Base-by-base conservation (phyloP, 1,139 yeast genomes). In the Yamadazyma triangularis region DNA sequence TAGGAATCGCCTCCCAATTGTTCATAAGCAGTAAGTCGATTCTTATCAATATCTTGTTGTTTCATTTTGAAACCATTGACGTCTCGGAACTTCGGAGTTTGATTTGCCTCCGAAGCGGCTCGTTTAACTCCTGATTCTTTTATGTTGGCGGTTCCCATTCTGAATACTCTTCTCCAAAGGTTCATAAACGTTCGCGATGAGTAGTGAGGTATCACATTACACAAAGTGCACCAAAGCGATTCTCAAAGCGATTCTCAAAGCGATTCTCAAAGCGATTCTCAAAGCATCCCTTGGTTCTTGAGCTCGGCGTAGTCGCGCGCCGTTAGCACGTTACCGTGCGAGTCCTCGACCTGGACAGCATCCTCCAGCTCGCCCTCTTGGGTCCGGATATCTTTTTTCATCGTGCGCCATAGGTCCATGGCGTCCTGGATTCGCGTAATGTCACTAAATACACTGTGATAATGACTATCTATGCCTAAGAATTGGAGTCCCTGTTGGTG, bases 281-380 rank as follows among this genome's bases (percentile, higher is more conserved):
- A n/a, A n/a, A n/a, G n/a, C n/a, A n/a, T 61, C 0, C 96, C 96
- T 55, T 89, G 97, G 41, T 75, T 80, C 56, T 86, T 84, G 50
- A 89, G 67, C 45, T 89, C 96, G 24, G 79, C 67, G 56, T 85
- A 89, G 27, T 87, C 91, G 46, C 77, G 75, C 42, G 79, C 81
- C 21, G 83, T 73, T 94, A 91, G 83, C 13, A 87, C 96, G 52
- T 91, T 89, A 7, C 97, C 98, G 20, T 86, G 88, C 2, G 77
- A 81, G 51, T 91, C 97, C 53, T 89, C 97, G 31, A 88, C 85
- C 54, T 89, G 95, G 6, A 81, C 71, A 0, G 79, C 76, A 39
- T 72, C 70, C 35, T 79, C 87, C 13, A 52, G 51, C 32, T 68
- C 68, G 13, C 60, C 66, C 21, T 67, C 70, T 34, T 56, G 57